Evolutionary conservation across 441 rosid genomes (phyloP).

Genomic region (Breynia disticha): DNA sequence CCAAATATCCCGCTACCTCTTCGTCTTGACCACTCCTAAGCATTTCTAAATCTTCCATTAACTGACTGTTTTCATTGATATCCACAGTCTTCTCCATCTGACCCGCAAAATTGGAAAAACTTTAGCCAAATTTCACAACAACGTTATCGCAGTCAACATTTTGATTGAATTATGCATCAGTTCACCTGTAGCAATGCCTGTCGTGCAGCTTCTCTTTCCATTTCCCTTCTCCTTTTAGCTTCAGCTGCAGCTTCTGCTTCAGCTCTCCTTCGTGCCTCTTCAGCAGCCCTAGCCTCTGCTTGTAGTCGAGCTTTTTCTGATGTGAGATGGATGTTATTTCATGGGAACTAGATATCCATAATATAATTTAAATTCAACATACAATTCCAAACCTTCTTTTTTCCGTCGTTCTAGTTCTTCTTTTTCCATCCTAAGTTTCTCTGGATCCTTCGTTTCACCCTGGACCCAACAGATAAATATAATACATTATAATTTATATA

Average conservation of each 20-base stretch:
- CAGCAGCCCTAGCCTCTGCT: conserved; percentile 85
- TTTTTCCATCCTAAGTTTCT: conserved; percentile 56
- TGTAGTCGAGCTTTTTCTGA: conserved; percentile 70
- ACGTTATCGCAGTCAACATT: too few relatives aligned
- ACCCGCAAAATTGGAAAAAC: too few relatives aligned
- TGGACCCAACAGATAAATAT: conserved; percentile 18
- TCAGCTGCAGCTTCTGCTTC: conserved; percentile 75
- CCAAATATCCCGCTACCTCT: conserved; percentile 35
- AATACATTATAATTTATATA: neutral
- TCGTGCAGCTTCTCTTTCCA: conserved; percentile 88
- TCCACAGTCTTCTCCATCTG: conserved; percentile 95
- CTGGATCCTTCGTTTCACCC: conserved; percentile 76
- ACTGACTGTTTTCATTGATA: conserved; percentile 61
- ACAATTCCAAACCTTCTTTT: conserved; percentile 52
- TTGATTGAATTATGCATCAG: neutral
- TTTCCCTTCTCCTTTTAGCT: conserved; percentile 66
- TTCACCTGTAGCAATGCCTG: conserved; percentile 68
- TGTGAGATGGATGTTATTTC: too few relatives aligned
- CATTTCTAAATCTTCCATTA: conserved; percentile 83
- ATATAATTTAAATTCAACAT: neutral
- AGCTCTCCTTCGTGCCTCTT: conserved; percentile 64
- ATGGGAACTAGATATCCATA: neutral
- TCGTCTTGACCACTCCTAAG: conserved; percentile 42
- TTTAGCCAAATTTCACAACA: neutral
- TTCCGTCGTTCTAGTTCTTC: conserved; percentile 74